These are phyloP conservation scores for Scedosporium apiospermum DNA, from an alignment of 2,329 filamentous ascomycete genomes.

Conservation along the genomic window DNA sequence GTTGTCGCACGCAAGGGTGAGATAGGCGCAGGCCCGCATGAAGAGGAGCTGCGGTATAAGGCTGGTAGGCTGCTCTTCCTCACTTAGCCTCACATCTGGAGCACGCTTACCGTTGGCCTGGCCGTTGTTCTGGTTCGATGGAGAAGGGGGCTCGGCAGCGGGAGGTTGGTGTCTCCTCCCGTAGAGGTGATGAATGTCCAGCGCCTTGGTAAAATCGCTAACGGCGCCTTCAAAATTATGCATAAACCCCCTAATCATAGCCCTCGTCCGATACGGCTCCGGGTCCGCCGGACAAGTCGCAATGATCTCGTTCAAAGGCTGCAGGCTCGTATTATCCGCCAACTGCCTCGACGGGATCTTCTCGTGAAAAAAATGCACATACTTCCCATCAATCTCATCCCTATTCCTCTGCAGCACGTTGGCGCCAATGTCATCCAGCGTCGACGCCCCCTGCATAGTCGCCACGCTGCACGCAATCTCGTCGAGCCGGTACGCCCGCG, in stretches of 20 bases:
- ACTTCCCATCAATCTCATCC: constrained; percentile 64
- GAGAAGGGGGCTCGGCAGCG: constrained; percentile 16
- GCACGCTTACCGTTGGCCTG: constrained; percentile 21
- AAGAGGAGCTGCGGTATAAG: constrained; percentile 68
- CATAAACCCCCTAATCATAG: constrained; percentile 66
- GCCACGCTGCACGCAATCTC: constrained; percentile 77
- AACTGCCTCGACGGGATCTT: constrained; percentile 72
- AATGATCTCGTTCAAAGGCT: constrained; percentile 59
- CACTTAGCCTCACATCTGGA: constrained; percentile 1
- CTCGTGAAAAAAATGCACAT: constrained; percentile 89
- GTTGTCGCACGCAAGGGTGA: constrained; percentile 47
- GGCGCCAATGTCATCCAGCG: constrained; percentile 65
- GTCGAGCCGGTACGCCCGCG: constrained; percentile 68
- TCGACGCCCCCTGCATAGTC: constrained; percentile 72
- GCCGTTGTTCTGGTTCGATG: background rate
- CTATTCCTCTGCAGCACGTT: constrained; percentile 62
- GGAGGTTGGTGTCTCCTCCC: constrained; percentile 15
- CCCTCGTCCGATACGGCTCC: constrained; percentile 62
- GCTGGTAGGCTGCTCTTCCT: constrained; percentile 55
- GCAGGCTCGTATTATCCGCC: constrained; percentile 60
- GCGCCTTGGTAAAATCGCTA: constrained; percentile 59
- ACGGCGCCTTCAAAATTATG: constrained; percentile 62
- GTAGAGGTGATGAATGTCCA: constrained; percentile 21
- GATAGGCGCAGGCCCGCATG: constrained; percentile 62
- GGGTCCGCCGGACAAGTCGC: constrained; percentile 51